Evolutionary conservation across 2,329 filamentous ascomycete species (phyloP).

Genomic region (Diplocarpon mali): DNA sequence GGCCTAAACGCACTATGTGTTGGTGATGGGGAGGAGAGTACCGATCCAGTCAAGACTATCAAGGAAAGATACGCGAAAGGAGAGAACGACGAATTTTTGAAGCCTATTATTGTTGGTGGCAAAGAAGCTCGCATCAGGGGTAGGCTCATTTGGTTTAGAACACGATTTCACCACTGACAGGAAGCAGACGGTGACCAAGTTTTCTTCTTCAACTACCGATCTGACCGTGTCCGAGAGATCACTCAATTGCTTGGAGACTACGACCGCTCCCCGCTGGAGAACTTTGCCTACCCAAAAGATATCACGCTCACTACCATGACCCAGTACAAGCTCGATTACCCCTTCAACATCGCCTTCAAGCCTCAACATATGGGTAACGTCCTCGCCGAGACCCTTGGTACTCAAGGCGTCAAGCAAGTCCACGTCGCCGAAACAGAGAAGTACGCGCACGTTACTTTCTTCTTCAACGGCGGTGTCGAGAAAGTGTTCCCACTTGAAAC

Average conservation of each 20-base stretch:
- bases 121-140: constrained; percentile 77
- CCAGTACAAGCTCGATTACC: constrained; percentile 91
- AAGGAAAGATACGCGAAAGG: constrained; percentile 77
- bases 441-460: constrained; percentile 98
- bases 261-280: constrained; percentile 80
- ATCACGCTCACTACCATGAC: constrained; percentile 91
- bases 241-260: constrained; percentile 87
- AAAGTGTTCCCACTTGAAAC: constrained; percentile 89
- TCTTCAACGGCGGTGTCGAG: constrained; percentile 98
- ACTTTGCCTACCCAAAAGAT: constrained; percentile 91
- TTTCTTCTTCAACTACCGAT: constrained; percentile 99
- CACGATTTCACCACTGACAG: constrained; percentile 9
- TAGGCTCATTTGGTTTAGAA: constrained; percentile 29
- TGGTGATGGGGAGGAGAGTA: constrained; percentile 78
- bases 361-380: constrained; percentile 97
- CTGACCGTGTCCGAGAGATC: constrained; percentile 91
- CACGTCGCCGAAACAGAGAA: constrained; percentile 98
- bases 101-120: constrained; percentile 90
- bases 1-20: constrained; percentile 73
- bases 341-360: constrained; percentile 83
- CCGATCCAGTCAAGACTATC: constrained; percentile 77
- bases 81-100: constrained; percentile 95
- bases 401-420: constrained; percentile 82
- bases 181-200: constrained; percentile 72
- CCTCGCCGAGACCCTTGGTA: constrained; percentile 90